phyloP scores from a whole-genome alignment of 225 moss, liverwort and hornwort species.

The Pleurozium schreberi region DNA sequence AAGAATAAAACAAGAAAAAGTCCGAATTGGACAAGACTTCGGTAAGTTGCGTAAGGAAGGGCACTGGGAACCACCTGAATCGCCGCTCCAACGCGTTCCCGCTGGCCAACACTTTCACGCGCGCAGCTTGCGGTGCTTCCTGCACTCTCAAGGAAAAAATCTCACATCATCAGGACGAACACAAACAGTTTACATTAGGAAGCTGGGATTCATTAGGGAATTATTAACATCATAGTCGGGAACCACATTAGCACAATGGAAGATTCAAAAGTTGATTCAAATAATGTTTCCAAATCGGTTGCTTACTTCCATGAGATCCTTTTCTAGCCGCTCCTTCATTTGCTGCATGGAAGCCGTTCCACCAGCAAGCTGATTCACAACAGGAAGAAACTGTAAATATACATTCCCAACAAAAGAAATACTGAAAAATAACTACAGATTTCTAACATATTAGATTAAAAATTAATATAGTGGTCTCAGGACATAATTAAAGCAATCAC shows the following conservation, averaged over 20 bases:
- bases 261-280: neutral
- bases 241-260: neutral
- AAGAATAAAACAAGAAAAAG: neutral
- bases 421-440: neutral
- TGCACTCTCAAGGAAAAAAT: constrained; percentile 9
- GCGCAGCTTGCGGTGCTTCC: constrained; percentile 96
- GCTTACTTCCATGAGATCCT: constrained; percentile 83
- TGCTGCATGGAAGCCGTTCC: constrained; percentile 93
- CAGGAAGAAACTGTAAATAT: neutral
- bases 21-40: too few species aligned
- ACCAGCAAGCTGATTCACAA: constrained; percentile 61
- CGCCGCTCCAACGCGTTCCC: constrained; percentile 79
- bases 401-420: neutral
- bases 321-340: constrained; percentile 94
- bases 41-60: neutral
- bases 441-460: neutral
- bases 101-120: constrained; percentile 90
- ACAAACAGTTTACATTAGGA: neutral
- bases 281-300: neutral
- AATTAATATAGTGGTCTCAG: neutral
- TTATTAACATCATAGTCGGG: too few species aligned
- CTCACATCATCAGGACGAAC: neutral
- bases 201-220: too few species aligned
- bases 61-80: constrained; percentile 44
- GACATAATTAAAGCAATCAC: neutral